Percentiles rank a stretch among this genome's conserved stretches.
phyloP scores from a whole-genome alignment of 768 basidiomycete genomes.

The Boletus insuetus region DNA sequence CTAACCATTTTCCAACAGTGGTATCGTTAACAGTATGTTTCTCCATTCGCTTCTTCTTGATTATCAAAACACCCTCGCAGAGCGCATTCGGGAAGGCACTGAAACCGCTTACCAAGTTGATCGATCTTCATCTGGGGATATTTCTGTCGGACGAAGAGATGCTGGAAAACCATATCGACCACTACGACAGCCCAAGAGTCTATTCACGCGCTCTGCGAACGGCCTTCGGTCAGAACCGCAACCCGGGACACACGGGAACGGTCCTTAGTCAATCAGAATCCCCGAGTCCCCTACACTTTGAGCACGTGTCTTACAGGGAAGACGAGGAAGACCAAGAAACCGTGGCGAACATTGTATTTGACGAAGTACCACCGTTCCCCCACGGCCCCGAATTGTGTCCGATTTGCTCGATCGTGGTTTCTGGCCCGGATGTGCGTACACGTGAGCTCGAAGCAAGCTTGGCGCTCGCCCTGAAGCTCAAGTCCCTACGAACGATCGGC shows the following conservation, averaged over 20 bases:
- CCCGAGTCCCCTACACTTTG: slow-evolving; percentile 1
- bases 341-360: not conserved
- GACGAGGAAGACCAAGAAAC: slow-evolving; percentile 15
- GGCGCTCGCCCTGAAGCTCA: slow-evolving; percentile 43
- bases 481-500: slow-evolving; percentile 41
- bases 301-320: slow-evolving; percentile 20
- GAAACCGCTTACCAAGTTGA: slow-evolving; percentile 44
- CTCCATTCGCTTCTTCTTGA: not conserved
- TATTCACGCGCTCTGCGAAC: slow-evolving; percentile 19
- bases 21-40: slow-evolving; percentile 51
- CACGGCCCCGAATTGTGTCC: slow-evolving; percentile 34
- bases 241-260: slow-evolving; percentile 1
- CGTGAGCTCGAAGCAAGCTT: slow-evolving; percentile 50
- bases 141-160: slow-evolving; percentile 57
- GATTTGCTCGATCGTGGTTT: slow-evolving; percentile 34
- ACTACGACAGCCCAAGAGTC: slow-evolving; percentile 24
- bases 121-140: slow-evolving; percentile 56
- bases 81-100: slow-evolving; percentile 42
- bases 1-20: slow-evolving; percentile 43
- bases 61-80: slow-evolving; percentile 29
- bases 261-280: slow-evolving; percentile 27
- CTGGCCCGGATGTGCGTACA: slow-evolving; percentile 33
- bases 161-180: slow-evolving; percentile 42
- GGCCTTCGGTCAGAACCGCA: slow-evolving; percentile 6
- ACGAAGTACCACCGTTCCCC: slow-evolving; percentile 25